Evolutionary conservation across 1,284 basidiomycete genomes (phyloP), one percentile per base, ranked within the genome.

Genomic region (Grifola frondosa): DNA sequence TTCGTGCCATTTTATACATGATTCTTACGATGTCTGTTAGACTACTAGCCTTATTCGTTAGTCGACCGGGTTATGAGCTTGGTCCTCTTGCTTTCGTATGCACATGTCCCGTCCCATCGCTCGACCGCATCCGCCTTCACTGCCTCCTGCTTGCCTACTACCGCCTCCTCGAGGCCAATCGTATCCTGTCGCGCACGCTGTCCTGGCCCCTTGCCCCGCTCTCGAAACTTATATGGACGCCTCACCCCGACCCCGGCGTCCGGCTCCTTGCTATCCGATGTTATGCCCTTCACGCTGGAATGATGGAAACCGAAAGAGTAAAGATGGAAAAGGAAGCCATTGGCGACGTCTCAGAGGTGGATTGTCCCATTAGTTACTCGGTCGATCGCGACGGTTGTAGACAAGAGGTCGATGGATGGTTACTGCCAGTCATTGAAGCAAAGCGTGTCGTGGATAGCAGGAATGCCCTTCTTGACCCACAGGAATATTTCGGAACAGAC

Each of bases 91-190:
- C 64, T 5, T 73, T 73, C 50, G 54, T 80, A 28, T 48, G 57
- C 9, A 44, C 56, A 9, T 38, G 65, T 11, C 57, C 67, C 11
- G 44, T 67, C 5, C 44, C 60, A 10, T 49, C 59, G 4, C 45
- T 77, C 33, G 71, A 79, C 25, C 46, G 62, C 2, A 56, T 58
- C 10, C 70, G 73, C 13, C 65, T 91, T 5, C 88, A 93, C 28
- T 68, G 71, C 20, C 63, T 88, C 0, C 76, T 96, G 12, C 73
- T 95, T 30, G 78, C 87, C 1, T 90, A 92, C 59, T 88, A 88
- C 57, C 84, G 92, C 28, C 75, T 95, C 30, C 71, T 93, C 11
- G 74, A 76, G 52, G 80, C 81, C 31, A 91, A 91, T 59, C 80
- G 82, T 11, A 66, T 77, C 42, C 71, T 93, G 9, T 83, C 88